phyloP scores from a whole-genome alignment of 257 asterid species.

The Coffea eugenioides region DNA sequence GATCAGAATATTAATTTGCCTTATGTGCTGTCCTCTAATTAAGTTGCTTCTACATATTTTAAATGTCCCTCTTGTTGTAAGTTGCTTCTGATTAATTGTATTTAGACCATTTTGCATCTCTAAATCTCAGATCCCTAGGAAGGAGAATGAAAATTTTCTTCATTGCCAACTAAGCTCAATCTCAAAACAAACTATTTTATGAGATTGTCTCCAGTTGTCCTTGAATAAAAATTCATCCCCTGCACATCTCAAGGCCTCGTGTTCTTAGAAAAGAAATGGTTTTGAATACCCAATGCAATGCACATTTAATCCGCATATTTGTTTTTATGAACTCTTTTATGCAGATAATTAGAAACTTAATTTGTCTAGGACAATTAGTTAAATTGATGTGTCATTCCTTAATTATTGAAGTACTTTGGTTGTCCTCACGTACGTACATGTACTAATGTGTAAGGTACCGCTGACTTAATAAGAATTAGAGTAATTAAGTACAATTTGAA shows the following conservation, averaged over 20 bases:
- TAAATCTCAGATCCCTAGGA: conserved; percentile 8
- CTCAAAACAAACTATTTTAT: not conserved
- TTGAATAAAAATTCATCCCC: not conserved
- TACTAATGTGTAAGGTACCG: not conserved
- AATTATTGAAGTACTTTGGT: not conserved
- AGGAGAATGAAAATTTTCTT: not conserved
- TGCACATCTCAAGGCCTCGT: not conserved
- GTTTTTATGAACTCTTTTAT: not conserved
- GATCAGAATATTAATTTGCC: not conserved
- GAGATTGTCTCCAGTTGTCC: not conserved
- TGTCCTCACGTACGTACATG: not conserved
- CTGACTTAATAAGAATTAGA: not conserved
- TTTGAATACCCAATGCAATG: not conserved
- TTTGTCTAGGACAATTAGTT: not conserved
- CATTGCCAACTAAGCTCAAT: conserved; percentile 3
- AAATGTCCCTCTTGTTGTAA: not conserved
- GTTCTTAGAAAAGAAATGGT: not conserved
- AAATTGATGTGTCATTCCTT: not conserved
- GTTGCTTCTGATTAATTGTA: not conserved
- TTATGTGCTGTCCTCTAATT: not conserved
- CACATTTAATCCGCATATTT: not conserved
- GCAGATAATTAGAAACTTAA: not conserved
- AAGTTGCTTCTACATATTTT: not conserved
- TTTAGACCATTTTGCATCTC: not conserved
- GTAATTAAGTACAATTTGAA: not conserved